Evolutionary conservation across 202 grass and related monocot species (phyloP), one percentile per base, ranked within the genome.

Genomic region (Panicum hallii): DNA sequence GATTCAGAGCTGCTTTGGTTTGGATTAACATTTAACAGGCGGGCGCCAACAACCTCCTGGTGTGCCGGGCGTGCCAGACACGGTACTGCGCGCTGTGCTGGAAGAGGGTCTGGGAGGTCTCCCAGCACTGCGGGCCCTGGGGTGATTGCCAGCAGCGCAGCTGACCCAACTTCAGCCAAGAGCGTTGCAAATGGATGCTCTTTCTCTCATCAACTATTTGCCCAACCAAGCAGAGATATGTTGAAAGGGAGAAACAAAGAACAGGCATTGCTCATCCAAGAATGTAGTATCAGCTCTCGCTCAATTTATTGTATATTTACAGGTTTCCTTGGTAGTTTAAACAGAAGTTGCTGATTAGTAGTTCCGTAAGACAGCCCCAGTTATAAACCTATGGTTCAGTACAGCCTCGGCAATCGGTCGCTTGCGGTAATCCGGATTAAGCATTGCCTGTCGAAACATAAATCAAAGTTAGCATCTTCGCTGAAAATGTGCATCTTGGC

Each of bases 341-440:
- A 57, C 6, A 23, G 3, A 47, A 83, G 68, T 26, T 68, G 32
- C 26, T 74, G n/a, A 15, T 62, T 69, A 83, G 67, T 83, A 83
- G 68, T 63, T 79, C 87, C 66, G 87, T 75, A 90, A 46, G 40
- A 98, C 72, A 56, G 89, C 80, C 67, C 87, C 93, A 19, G 83
- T 95, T 75, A 93, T 89, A 89, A 95, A 98, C 68, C 93, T 89
- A 79, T 98, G 95, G 70, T 92, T 92, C 75, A 98, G 83, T 77
- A 98, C 91, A 83, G 95, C 89, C 58, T 92, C 83, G 12, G 93
- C 93, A 64, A 76, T 89, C 44, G 95, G 95, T 19, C 95, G 77
- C 81, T 82, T 87, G 88, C 87, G 91, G 77, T 95, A 95, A 86
- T 95, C 89, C 8, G 93, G 93, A 84, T 95, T 76, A 56, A 98